Base-by-base conservation (phyloP, 345 rosid genomes). In the Eucalyptus regnans region DNA sequence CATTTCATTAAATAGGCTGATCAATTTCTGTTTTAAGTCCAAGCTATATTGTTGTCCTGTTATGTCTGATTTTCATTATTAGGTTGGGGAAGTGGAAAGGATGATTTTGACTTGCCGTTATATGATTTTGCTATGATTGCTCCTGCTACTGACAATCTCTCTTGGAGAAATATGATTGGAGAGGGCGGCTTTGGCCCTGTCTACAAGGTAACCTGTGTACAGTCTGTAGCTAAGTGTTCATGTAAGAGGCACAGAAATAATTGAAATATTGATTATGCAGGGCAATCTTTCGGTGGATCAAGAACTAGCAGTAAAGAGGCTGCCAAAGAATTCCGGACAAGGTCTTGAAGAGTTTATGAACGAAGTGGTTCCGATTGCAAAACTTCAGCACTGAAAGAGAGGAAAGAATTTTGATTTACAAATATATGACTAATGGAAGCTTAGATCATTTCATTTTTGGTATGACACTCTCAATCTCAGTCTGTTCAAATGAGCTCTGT, bases 141-240 rank as follows among this genome's bases (percentile, higher is more conserved):
- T 9, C 81, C 87, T 51, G 95, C 95, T 37, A 91, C 94, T 17
- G 86, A 92, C 89, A 89, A 90, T 68, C 94, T 94, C 79, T 90
- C 93, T 5, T 50, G 76, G 50, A 86, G 60, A 86, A 93, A 93
- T 88, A 91, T 91, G 91, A 92, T 93, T 18, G 92, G 96, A 31
- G 93, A 92, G 86, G 94, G 95, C 52, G 92, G 94, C 86, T 94
- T 92, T 86, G 94, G 96, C 58, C 90, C 93, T 88, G 95, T 92
- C 29, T 91, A 92, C 91, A 93, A 90, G 94, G 93, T 93, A 15
- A 17, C 29, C 48, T 37, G 14, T 20, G 83, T 20, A 76, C 27
- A 22, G 43, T 71, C 83, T 20, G 14, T 76, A 37, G 48, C 48
- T 3, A 20, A 37, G 27, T 76, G 46, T 37, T 76, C 83, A 10